Conservation (phyloP, 352 stramenopile genomes). For the Hyaloperonospora arabidopsidis region DNA sequence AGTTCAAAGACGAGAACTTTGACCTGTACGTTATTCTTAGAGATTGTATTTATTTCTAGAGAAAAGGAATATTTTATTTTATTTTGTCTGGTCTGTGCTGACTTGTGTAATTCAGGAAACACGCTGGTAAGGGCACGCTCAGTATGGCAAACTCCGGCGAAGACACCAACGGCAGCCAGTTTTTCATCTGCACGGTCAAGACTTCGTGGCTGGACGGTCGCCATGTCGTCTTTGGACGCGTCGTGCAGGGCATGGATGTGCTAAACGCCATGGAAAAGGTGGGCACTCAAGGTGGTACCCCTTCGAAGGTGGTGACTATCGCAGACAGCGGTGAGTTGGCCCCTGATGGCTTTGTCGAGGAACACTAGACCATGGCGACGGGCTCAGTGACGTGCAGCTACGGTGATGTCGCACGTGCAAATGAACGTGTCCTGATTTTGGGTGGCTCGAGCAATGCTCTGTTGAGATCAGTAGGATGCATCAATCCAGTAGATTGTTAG, state of each 20-base stretch:
- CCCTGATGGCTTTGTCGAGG: constrained; percentile 47
- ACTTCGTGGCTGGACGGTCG: constrained; percentile 86
- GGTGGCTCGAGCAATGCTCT: too few species aligned
- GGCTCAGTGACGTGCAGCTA: too few species aligned
- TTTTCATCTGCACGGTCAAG: constrained; percentile 95
- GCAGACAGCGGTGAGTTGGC: constrained; percentile 90
- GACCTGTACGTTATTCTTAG: constrained; percentile 68
- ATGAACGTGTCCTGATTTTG: too few species aligned
- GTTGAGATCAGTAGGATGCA: too few species aligned
- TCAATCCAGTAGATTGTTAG: too few species aligned
- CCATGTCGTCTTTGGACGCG: constrained; percentile 90
- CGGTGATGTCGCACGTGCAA: too few species aligned
- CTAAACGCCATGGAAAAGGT: constrained; percentile 93
- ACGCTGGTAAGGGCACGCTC: constrained; percentile 56
- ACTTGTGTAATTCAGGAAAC: too few species aligned
- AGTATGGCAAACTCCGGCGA: constrained; percentile 81
- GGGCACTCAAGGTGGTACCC: constrained; percentile 87
- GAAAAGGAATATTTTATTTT: too few species aligned
- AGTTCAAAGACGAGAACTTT: constrained; percentile 85
- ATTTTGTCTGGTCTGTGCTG: too few species aligned
- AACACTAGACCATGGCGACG: too few species aligned
- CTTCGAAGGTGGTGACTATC: constrained; percentile 85
- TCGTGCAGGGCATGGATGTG: constrained; percentile 93
- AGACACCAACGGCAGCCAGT: constrained; percentile 95
- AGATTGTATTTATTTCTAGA: too few species aligned